A percentile compares a stretch with the other conserved stretches of the same genome.
Conservation (phyloP, 2,329 filamentous ascomycete species). For the Zasmidium citrigriseum region DNA sequence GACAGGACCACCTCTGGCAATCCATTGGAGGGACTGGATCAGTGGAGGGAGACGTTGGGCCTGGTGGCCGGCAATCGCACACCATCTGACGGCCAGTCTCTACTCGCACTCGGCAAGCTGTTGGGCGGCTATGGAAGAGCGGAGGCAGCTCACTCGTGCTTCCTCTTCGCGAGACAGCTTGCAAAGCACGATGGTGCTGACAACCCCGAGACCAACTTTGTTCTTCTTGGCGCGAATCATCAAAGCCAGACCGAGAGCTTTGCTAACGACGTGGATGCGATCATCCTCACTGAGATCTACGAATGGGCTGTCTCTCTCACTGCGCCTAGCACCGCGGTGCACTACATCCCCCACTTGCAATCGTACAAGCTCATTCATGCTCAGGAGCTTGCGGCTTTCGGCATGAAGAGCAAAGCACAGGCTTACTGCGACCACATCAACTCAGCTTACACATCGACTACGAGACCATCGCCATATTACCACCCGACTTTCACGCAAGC, state of each 20-base stretch:
- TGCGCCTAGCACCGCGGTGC: slow-evolving; percentile 38
- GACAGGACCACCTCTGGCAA: slow-evolving; percentile 65
- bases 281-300: slow-evolving; percentile 94
- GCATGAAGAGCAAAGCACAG: slow-evolving; percentile 77
- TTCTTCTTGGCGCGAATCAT: slow-evolving; percentile 84
- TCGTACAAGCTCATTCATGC: slow-evolving; percentile 92
- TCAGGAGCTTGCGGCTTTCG: slow-evolving; percentile 78
- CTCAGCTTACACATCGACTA: slow-evolving; percentile 74
- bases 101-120: slow-evolving; percentile 78
- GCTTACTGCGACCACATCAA: slow-evolving; percentile 88
- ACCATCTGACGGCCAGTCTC: slow-evolving; percentile 71
- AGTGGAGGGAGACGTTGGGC: slow-evolving; percentile 88
- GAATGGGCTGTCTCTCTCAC: slow-evolving; percentile 82
- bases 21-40: slow-evolving; percentile 80
- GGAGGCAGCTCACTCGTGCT: slow-evolving; percentile 93
- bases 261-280: slow-evolving; percentile 76
- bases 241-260: slow-evolving; percentile 66
- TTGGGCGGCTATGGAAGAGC: slow-evolving; percentile 81
- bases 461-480: slow-evolving; percentile 83
- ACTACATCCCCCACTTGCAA: slow-evolving; percentile 75
- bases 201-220: slow-evolving; percentile 75
- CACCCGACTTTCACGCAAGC: slow-evolving; percentile 71
- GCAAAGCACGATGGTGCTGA: slow-evolving; percentile 80
- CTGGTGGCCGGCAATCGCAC: slow-evolving; percentile 88
- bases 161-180: slow-evolving; percentile 74